These are phyloP conservation scores for Xylariaceae sp. DNA, from an alignment of 2,329 filamentous ascomycete genomes.

Conservation along the genomic window DNA sequence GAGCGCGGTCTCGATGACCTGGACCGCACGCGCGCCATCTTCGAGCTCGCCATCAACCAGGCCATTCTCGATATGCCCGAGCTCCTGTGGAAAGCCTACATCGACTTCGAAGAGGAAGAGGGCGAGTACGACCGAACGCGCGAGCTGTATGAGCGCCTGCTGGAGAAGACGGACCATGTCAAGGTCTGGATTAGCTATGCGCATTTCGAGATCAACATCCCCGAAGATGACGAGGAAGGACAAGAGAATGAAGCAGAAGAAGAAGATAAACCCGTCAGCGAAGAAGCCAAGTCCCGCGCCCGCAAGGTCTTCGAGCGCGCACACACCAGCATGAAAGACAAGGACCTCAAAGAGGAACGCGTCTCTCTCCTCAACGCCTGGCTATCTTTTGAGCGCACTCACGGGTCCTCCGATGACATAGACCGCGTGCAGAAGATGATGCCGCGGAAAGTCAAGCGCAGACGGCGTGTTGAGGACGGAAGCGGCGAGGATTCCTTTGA, in stretches of 20 bases:
- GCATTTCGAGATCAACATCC: constrained; percentile 95
- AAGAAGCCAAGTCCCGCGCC: constrained; percentile 77
- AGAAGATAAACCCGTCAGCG: constrained; percentile 68
- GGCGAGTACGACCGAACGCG: constrained; percentile 83
- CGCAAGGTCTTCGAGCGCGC: constrained; percentile 81
- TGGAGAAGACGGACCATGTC: constrained; percentile 95
- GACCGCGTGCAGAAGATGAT: constrained; percentile 87
- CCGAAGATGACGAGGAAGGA: constrained; percentile 64
- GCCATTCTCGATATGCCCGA: constrained; percentile 92
- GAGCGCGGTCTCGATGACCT: constrained; percentile 88
- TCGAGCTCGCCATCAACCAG: constrained; percentile 83
- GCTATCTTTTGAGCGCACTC: constrained; percentile 85
- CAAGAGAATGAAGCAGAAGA: constrained; percentile 58
- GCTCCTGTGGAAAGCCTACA: constrained; percentile 95
- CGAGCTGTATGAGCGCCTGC: constrained; percentile 79
- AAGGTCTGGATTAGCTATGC: constrained; percentile 99
- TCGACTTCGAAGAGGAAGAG: constrained; percentile 97
- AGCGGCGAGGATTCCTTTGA: constrained; percentile 92
- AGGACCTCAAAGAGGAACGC: constrained; percentile 89
- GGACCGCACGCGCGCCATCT: constrained; percentile 84
- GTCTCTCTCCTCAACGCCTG: constrained; percentile 87
- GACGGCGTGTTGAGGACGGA: constrained; percentile 85
- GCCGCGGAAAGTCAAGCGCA: constrained; percentile 89
- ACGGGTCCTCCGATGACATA: constrained; percentile 71
- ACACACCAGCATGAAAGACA: constrained; percentile 81